Base-by-base conservation (phyloP, 176 grass and related monocot species). In the Rhynchospora pubera region DNA sequence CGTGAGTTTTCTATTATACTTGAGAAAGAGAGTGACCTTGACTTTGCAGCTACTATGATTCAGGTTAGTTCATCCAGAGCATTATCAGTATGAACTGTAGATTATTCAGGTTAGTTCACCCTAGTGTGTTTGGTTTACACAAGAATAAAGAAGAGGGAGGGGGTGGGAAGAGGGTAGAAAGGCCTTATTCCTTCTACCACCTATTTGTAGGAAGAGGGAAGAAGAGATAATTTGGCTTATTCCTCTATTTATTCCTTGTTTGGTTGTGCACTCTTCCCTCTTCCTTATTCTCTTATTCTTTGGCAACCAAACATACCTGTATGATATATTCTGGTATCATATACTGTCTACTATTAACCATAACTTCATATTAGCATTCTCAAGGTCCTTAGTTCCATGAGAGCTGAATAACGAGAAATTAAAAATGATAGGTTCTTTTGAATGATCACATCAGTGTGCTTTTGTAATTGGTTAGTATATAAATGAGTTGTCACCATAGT, bases 21-120 rank as follows among this genome's bases (percentile, higher is more conserved):
- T 78, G 86, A 88, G 89, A 85, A 34, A 52, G 91, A 99, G 87
- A 34, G 28, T 81, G 91, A 99, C 84, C 89, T 95, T 32, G 82
- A 91, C 72, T 99, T 99, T 84, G 92, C 97, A 72, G 91, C 87
- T 18, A 84, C 84, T 80, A 99, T 96, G 97, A 92, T 99, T 91
- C 97, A 99, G 91, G 97, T 99, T 78, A 76, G 72, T 76, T 76
- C 46, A 47, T 76, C 72, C 28, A 0, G 24, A 76, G 22, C 69
- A 76, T 19, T 55, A 30, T 76, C 48, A 16, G 48, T 52, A 75
- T 53, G 47, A 23, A 75, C 22, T 75, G 53, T 55, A 21, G 72
- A 55, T 76, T 18, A 23, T 6, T 55, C 48, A 28, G 26, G 26
- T 28, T 28, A 1, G 26, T 28, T 28, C 26, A 28, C 26, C 26